Evolutionary conservation across 331 rosid species (phyloP).

Genomic region (Prunus yedoensis): DNA sequence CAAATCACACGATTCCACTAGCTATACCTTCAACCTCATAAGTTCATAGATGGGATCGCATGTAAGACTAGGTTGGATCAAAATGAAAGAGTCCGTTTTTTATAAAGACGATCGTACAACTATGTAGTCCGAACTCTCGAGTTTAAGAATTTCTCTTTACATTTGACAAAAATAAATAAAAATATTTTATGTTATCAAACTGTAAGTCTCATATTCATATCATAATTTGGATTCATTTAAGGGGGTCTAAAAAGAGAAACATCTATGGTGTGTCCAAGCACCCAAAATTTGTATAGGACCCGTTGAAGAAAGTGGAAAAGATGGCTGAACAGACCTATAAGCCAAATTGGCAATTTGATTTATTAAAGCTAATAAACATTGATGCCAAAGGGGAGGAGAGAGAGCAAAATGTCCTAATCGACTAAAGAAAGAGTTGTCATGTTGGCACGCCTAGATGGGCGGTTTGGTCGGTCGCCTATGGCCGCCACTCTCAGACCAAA

Average conservation of each 20-base stretch:
- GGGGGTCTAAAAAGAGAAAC: background rate
- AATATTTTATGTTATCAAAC: too few species aligned
- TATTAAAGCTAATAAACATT: background rate
- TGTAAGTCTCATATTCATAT: too few species aligned
- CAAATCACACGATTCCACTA: background rate
- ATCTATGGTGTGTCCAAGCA: background rate
- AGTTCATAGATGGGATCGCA: too few species aligned
- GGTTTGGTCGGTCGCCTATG: slow-evolving; percentile 71
- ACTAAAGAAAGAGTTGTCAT: slow-evolving; percentile 31
- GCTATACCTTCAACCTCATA: background rate
- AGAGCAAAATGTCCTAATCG: slow-evolving; percentile 16
- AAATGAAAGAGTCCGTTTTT: too few species aligned
- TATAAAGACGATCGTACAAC: too few species aligned
- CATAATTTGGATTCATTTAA: background rate
- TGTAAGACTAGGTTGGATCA: too few species aligned
- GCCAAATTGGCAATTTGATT: background rate
- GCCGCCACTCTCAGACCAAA: slow-evolving; percentile 56
- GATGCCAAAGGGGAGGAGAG: background rate
- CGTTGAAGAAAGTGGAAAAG: background rate
- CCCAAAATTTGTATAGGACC: background rate
- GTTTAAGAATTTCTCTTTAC: too few species aligned
- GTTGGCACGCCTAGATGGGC: slow-evolving; percentile 40
- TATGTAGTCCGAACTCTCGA: too few species aligned
- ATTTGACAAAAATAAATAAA: too few species aligned
- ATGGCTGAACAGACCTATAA: background rate